Evolutionary conservation across 768 basidiomycete genomes (phyloP).

Genomic region (Cystofilobasidium macerans): DNA sequence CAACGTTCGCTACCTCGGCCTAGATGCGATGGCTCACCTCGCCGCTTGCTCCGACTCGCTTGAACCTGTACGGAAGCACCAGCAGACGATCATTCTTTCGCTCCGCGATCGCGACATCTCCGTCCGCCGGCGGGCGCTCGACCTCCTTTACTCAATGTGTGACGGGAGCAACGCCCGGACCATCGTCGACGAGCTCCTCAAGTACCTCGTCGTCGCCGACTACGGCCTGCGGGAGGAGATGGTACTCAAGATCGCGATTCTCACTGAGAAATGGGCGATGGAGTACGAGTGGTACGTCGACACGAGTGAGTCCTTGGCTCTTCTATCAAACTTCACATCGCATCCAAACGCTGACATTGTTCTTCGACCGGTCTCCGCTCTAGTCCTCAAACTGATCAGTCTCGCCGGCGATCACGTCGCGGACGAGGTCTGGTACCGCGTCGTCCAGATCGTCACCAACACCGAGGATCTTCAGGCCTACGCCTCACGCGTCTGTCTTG

Average conservation of each 20-base stretch:
- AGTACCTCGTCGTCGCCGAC: conserved; percentile 91
- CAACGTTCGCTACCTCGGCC: conserved; percentile 90
- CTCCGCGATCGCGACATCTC: conserved; percentile 96
- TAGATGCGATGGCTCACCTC: conserved; percentile 97
- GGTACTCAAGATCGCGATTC: conserved; percentile 95
- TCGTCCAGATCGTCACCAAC: conserved; percentile 96
- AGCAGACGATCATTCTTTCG: conserved; percentile 85
- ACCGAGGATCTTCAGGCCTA: conserved; percentile 83
- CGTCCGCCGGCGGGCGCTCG: conserved; percentile 82
- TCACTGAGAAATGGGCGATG: conserved; percentile 96
- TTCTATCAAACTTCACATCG: neutral
- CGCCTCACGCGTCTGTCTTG: conserved; percentile 82
- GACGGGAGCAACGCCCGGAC: conserved; percentile 92
- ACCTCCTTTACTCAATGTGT: conserved; percentile 98
- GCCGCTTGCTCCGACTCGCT: conserved; percentile 86
- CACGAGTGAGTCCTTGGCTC: conserved; percentile 44
- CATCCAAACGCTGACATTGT: neutral
- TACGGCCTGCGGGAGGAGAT: conserved; percentile 94
- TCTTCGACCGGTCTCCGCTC: too few relatives aligned
- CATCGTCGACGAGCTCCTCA: conserved; percentile 87
- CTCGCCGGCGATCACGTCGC: conserved; percentile 97
- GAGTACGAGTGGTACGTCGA: conserved; percentile 99
- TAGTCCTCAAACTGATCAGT: conserved; percentile 76
- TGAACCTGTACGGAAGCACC: conserved; percentile 85
- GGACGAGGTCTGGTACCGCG: conserved; percentile 99